phyloP scores from a whole-genome alignment of 108 stramenopile species.

The Stephanodiscus triporus region DNA sequence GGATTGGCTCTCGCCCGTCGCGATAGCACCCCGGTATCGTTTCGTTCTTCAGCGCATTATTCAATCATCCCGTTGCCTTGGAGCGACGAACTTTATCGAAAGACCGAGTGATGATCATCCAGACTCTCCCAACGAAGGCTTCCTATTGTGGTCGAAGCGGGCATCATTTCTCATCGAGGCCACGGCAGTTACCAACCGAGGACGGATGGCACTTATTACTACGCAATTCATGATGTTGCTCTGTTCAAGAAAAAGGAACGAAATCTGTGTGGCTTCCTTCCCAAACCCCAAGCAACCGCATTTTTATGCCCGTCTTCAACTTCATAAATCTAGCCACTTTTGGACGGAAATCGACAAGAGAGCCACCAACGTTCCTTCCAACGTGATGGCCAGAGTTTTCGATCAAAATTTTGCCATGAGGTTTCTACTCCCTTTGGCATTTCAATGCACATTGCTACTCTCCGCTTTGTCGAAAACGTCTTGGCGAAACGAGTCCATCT shows the following conservation, averaged over 20 bases:
- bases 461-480: conserved; percentile 7
- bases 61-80: conserved; percentile 20
- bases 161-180: conserved; percentile 24
- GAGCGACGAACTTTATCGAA: not conserved
- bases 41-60: conserved; percentile 24
- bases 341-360: conserved; percentile 37
- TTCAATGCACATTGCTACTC: conserved; percentile 31
- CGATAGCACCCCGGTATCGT: conserved; percentile 26
- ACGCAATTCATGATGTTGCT: conserved; percentile 43
- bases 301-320: conserved; percentile 38
- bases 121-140: conserved; percentile 3
- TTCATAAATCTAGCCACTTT: conserved; percentile 33
- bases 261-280: not conserved
- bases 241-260: conserved; percentile 12
- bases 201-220: conserved; percentile 31
- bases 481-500: not conserved
- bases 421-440: conserved; percentile 33
- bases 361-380: conserved; percentile 10
- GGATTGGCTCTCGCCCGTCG: conserved; percentile 37
- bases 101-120: not conserved
- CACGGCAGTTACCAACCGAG: conserved; percentile 24
- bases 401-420: conserved; percentile 24
- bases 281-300: conserved; percentile 2
- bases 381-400: conserved; percentile 32
- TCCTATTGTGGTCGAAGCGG: conserved; percentile 25